A percentile compares a stretch with the other conserved stretches of the same genome.
Evolutionary conservation across 2,329 filamentous ascomycete species (phyloP).

Genomic region (Furcasterigmium furcatum): DNA sequence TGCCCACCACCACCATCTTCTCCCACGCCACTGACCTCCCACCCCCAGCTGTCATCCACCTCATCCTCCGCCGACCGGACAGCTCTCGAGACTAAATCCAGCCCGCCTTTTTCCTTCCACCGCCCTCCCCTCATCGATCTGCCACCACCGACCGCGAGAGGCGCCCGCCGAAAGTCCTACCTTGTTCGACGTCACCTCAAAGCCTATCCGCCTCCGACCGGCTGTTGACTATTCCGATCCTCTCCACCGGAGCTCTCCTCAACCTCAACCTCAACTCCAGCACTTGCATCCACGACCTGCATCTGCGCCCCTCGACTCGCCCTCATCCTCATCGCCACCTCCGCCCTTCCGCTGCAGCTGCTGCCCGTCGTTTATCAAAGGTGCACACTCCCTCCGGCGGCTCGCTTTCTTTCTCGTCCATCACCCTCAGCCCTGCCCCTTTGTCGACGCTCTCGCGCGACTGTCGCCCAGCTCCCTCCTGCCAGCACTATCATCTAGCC

Average conservation of each 20-base stretch:
- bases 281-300: not conserved
- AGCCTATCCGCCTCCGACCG: not conserved
- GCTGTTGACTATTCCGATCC: not conserved
- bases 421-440: not conserved
- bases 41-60: not conserved
- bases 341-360: no score
- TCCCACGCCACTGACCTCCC: not conserved
- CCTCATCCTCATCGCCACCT: not conserved
- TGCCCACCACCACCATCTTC: not conserved
- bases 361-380: not conserved
- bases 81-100: no score
- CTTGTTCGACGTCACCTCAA: not conserved
- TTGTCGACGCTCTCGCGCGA: no score
- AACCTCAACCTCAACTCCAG: not conserved
- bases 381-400: not conserved
- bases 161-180: no score
- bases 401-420: not conserved
- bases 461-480: not conserved
- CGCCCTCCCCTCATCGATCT: no score
- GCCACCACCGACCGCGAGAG: not conserved
- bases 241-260: not conserved
- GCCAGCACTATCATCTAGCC: constrained; percentile 3
- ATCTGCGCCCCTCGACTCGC: not conserved
- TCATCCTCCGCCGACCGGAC: no score
- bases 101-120: not conserved